These are phyloP conservation scores for Vigna trinervia DNA, from an alignment of 306 rosid species.

Conservation along the genomic window DNA sequence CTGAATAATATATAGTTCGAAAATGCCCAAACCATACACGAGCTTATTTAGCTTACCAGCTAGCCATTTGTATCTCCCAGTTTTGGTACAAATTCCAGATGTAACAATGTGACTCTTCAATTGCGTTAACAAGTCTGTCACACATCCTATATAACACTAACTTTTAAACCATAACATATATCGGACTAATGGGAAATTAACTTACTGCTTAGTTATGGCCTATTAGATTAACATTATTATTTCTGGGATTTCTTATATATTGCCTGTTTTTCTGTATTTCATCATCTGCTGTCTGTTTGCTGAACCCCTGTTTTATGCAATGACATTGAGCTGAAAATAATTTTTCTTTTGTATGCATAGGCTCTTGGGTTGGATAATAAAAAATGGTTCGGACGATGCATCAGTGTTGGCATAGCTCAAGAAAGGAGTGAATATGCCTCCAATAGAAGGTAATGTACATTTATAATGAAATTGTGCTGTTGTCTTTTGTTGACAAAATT, in stretches of 20 bases:
- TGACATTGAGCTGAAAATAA: slow-evolving; percentile 8
- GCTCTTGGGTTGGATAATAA: slow-evolving; percentile 50
- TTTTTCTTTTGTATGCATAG: slow-evolving; percentile 29
- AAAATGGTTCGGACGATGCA: slow-evolving; percentile 25
- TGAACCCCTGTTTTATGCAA: slow-evolving; percentile 13
- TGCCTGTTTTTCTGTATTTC: slow-evolving; percentile 1
- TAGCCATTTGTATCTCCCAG: too few species aligned
- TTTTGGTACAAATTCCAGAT: too few species aligned
- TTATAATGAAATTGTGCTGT: background rate
- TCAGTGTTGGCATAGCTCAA: slow-evolving; percentile 35
- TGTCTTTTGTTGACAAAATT: background rate
- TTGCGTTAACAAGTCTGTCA: too few species aligned
- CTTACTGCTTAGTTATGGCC: background rate
- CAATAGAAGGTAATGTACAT: slow-evolving; percentile 49
- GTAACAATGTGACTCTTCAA: too few species aligned
- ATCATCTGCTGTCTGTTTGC: background rate
- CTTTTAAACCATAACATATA: too few species aligned
- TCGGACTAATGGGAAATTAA: too few species aligned
- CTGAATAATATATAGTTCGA: too few species aligned
- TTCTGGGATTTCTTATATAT: background rate
- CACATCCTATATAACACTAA: too few species aligned
- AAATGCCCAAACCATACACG: too few species aligned
- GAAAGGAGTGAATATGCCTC: slow-evolving; percentile 29
- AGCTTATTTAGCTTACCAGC: too few species aligned
- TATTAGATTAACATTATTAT: background rate